phyloP scores from a whole-genome alignment of 2,329 filamentous ascomycete species.

The Colletotrichum lindemuthianum region DNA sequence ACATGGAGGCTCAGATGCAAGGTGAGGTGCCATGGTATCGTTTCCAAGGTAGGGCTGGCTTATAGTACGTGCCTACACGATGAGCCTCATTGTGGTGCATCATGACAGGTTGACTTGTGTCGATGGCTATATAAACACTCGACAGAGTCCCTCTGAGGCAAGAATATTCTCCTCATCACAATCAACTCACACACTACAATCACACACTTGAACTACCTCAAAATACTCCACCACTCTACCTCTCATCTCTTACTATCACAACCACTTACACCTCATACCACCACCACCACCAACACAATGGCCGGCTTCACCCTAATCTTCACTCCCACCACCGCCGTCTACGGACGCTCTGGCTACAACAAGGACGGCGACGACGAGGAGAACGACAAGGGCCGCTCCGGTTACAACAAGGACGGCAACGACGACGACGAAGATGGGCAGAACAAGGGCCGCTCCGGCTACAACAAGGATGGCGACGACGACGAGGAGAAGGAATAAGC shows the following conservation, averaged over 20 bases:
- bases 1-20: constrained; percentile 23
- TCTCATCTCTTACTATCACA: constrained; percentile 35
- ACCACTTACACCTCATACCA: constrained; percentile 39
- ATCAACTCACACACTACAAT: constrained; percentile 27
- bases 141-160: constrained; percentile 12
- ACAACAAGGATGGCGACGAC: constrained; percentile 56
- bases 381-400: constrained; percentile 49
- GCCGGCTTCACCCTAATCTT: constrained; percentile 46
- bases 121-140: constrained; percentile 30
- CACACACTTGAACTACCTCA: constrained; percentile 1
- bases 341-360: constrained; percentile 57
- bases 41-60: constrained; percentile 17
- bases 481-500: constrained; percentile 47
- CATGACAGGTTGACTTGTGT: constrained; percentile 10
- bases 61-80: constrained; percentile 27
- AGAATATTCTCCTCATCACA: constrained; percentile 12
- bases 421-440: constrained; percentile 46
- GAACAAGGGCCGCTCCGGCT: constrained; percentile 57
- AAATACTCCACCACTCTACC: background rate
- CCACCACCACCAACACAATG: constrained; percentile 44
- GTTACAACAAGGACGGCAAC: constrained; percentile 51
- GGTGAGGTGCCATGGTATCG: background rate
- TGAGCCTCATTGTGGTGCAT: constrained; percentile 23
- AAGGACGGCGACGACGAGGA: constrained; percentile 47
- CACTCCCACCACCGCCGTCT: constrained; percentile 48